Percentiles rank a stretch among this genome's conserved stretches.
Evolutionary conservation across 352 stramenopile species (phyloP).

Genomic region (Phytophthora hibernalis): DNA sequence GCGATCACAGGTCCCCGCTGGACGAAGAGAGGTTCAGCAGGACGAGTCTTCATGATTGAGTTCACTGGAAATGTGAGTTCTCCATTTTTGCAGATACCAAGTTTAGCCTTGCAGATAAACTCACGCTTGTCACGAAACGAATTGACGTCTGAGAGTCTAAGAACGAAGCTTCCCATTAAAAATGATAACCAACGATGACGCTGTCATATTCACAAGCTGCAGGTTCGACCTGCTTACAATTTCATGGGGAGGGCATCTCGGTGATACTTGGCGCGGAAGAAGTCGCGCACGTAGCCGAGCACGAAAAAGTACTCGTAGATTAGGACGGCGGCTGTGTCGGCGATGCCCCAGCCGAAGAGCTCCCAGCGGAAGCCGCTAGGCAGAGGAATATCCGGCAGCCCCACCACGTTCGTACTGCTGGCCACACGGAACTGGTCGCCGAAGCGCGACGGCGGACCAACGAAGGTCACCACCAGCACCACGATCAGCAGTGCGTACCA

Average conservation of each 20-base stretch:
- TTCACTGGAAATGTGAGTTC: background rate
- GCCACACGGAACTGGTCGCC: conserved; percentile 76
- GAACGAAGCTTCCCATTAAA: conserved; percentile 11
- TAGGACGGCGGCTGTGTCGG: conserved; percentile 59
- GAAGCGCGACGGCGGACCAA: conserved; percentile 63
- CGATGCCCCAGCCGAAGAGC: conserved; percentile 63
- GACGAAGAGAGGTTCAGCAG: conserved; percentile 14
- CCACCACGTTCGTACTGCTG: conserved; percentile 78
- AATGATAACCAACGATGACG: conserved; percentile 14
- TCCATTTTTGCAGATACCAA: background rate
- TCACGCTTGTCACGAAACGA: background rate
- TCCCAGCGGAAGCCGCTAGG: conserved; percentile 68
- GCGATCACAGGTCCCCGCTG: background rate
- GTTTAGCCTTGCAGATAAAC: background rate
- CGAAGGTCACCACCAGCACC: conserved; percentile 61
- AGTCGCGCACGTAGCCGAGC: conserved; percentile 70
- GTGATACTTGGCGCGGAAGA: conserved; percentile 71
- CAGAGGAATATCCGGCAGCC: conserved; percentile 73
- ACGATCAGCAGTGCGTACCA: conserved; percentile 68
- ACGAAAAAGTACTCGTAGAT: conserved; percentile 75
- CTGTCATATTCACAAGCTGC: background rate
- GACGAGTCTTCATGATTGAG: conserved; percentile 19
- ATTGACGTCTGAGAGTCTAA: background rate
- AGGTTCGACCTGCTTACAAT: conserved; percentile 39
- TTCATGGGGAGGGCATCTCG: conserved; percentile 68